These are phyloP conservation scores for Pleurotus pulmonarius DNA, from an alignment of 768 basidiomycete species.

Conservation along the genomic window DNA sequence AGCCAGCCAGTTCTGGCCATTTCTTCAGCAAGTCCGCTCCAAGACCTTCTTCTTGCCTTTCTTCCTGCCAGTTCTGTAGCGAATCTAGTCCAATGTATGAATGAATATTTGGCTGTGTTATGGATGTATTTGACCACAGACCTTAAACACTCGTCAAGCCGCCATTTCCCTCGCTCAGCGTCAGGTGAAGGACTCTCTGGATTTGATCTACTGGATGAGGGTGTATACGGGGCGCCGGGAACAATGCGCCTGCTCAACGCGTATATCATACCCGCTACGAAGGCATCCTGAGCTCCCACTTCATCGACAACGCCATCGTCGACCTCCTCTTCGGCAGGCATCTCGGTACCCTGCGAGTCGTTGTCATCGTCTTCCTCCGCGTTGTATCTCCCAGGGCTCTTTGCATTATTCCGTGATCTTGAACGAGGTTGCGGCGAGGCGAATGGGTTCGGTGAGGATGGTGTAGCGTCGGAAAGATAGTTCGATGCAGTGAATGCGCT, in stretches of 20 bases:
- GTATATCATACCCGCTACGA: slow-evolving; percentile 87
- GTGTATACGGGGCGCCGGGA: slow-evolving; percentile 77
- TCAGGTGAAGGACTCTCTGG: slow-evolving; percentile 24
- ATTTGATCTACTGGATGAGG: slow-evolving; percentile 40
- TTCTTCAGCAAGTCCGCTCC: slow-evolving; percentile 70
- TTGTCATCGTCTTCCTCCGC: slow-evolving; percentile 46
- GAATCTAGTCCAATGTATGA: slow-evolving; percentile 49
- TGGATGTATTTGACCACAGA: slow-evolving; percentile 22
- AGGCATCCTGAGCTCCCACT: slow-evolving; percentile 76
- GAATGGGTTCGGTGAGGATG: slow-evolving; percentile 20
- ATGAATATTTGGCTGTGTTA: neutral
- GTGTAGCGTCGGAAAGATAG: slow-evolving; percentile 26
- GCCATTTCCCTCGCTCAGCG: slow-evolving; percentile 57
- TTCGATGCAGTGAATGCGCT: slow-evolving; percentile 47
- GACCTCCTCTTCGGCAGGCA: slow-evolving; percentile 30
- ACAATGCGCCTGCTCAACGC: slow-evolving; percentile 67
- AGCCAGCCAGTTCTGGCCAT: slow-evolving; percentile 79
- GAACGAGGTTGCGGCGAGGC: slow-evolving; percentile 8
- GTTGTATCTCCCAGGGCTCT: slow-evolving; percentile 26
- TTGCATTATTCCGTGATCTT: slow-evolving; percentile 6
- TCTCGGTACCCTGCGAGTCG: slow-evolving; percentile 60
- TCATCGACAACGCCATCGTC: slow-evolving; percentile 57
- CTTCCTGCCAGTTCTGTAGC: slow-evolving; percentile 81
- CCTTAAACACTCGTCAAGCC: slow-evolving; percentile 80
- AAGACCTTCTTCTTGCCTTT: slow-evolving; percentile 58